Evolutionary conservation across 768 basidiomycete genomes (phyloP).

Genomic region (Trametes punicea): DNA sequence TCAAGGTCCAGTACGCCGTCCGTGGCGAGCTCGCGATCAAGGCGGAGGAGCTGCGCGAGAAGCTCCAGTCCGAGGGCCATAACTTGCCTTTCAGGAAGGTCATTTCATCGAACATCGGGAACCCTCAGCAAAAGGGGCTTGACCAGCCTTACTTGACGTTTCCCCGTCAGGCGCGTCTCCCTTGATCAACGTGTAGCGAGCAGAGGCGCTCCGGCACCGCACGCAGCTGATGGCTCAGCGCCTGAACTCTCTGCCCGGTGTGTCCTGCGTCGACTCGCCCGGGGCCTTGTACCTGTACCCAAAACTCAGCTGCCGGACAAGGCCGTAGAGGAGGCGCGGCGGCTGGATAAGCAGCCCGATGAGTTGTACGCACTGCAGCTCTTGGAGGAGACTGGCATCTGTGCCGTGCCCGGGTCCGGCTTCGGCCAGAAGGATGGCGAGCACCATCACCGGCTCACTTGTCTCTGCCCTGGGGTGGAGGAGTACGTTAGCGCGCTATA

Average conservation of each 20-base stretch:
- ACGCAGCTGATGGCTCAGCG: slow-evolving; percentile 70
- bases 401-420: slow-evolving; percentile 89
- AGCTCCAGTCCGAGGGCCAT: slow-evolving; percentile 49
- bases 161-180: slow-evolving; percentile 67
- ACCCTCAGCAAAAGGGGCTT: slow-evolving; percentile 94
- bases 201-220: slow-evolving; percentile 65
- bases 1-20: slow-evolving; percentile 93
- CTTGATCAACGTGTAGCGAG: too few relatives aligned
- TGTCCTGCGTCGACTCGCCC: slow-evolving; percentile 84
- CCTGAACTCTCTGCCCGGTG: slow-evolving; percentile 82
- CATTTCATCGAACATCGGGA: slow-evolving; percentile 96
- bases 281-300: slow-evolving; percentile 96
- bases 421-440: slow-evolving; percentile 93
- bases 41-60: slow-evolving; percentile 77
- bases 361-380: slow-evolving; percentile 83
- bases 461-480: slow-evolving; percentile 91
- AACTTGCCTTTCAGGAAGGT: slow-evolving; percentile 81
- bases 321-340: slow-evolving; percentile 70
- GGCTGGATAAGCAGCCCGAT: slow-evolving; percentile 78
- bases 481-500: slow-evolving; percentile 88
- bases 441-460: slow-evolving; percentile 90
- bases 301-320: slow-evolving; percentile 66
- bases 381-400: slow-evolving; percentile 88
- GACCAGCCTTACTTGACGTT: slow-evolving; percentile 94
- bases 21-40: slow-evolving; percentile 96